Evolutionary conservation across 2,329 filamentous ascomycete species (phyloP).

Genomic region (Talaromyces sp.): DNA sequence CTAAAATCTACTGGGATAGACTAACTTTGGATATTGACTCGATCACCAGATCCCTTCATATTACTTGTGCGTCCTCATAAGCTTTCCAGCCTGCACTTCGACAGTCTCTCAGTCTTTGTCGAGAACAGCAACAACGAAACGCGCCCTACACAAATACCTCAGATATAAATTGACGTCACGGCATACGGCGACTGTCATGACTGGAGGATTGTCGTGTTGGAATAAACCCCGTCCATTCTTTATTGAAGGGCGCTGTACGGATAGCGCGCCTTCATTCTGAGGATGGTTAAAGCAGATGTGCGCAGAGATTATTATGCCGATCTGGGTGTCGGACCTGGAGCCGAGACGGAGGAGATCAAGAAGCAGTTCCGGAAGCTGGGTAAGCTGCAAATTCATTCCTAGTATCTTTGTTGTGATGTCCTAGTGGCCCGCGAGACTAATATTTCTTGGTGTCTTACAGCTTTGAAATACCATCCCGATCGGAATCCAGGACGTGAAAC

Average conservation of each 20-base stretch:
- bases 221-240: neutral
- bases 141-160: neutral
- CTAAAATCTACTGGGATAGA: neutral
- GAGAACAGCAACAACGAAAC: neutral
- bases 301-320: constrained; percentile 80
- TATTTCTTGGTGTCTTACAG: constrained; percentile 38
- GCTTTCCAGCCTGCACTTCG: neutral
- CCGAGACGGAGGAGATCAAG: constrained; percentile 70
- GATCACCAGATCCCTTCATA: neutral
- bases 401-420: neutral
- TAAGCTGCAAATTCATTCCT: constrained; percentile 29
- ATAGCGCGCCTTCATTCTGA: constrained; percentile 25
- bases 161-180: neutral
- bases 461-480: constrained; percentile 81
- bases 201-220: constrained; percentile 15
- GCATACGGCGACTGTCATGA: constrained; percentile 9
- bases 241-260: constrained; percentile 14
- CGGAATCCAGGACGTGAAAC: constrained; percentile 77
- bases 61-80: neutral
- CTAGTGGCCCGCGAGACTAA: neutral
- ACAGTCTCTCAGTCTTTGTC: neutral
- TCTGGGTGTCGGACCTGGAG: constrained; percentile 64
- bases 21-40: neutral
- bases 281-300: constrained; percentile 64
- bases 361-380: constrained; percentile 81